Base-by-base conservation (phyloP, 2,329 filamentous ascomycete species). In the Alternaria sp. region DNA sequence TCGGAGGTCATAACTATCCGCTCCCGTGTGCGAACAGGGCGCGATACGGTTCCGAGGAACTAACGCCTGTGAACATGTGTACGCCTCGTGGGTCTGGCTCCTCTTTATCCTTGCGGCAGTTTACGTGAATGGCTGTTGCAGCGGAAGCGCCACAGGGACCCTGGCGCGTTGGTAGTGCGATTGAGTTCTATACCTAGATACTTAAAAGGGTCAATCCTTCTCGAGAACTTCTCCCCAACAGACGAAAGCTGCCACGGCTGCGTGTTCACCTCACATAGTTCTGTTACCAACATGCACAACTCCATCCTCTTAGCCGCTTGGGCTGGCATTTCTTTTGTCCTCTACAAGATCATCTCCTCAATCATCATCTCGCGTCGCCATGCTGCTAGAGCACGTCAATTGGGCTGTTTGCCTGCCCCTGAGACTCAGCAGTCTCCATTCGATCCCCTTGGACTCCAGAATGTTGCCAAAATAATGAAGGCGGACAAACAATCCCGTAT, bases 381-480 rank as follows among this genome's bases (percentile, higher is more conserved):
- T 36, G 65, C 77, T 26, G 74, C 71, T 36, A 72, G 70, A 28
- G 77, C 76, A 12, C 78, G 83, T 65, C 59, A 62, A 43, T 64
- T 75, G 9, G 83, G 84, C 17, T 87, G 85, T 68, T 74, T 83
- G 44, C 79, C 79, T 3, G 75, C 81, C 3, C 68, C 78, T 15
- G 65, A 72, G 8, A 57, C 64, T 21, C 84, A 81, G 63, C 81
- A 82, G n/a, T 45, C 26, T 19, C 9, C 19, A 0, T 81, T 85
- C 67, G 80, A 81, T 3, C 68, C 88, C 50, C 73, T 88, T 2
- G 87, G 87, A 5, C 68, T 85, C n/a, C 83, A 85, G 66, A 73
- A 82, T 52, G 79, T 86, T 61, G 55, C 71, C 30, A 64, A 74
- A 19, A 79, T 82, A 28, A 47, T 83, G 7, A 75, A 75, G 10